Percentiles rank a stretch among this genome's conserved stretches.
Conservation (phyloP, 1,284 basidiomycete species). For the Uromyces viciae-fabae region DNA sequence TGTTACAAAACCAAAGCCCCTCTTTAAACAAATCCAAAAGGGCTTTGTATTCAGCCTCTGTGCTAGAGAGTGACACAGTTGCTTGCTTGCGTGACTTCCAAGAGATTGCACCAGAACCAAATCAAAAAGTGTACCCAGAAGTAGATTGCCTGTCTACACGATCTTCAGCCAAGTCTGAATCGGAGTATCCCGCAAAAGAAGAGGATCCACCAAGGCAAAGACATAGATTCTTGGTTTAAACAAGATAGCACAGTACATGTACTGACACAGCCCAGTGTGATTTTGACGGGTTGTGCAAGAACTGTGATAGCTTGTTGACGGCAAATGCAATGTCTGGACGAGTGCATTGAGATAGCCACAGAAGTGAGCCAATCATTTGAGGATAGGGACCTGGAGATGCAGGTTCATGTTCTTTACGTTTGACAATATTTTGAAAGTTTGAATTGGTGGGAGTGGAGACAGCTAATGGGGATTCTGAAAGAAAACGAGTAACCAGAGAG, state of each 20-base stretch:
- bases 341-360: not conserved
- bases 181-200: not conserved
- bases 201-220: not conserved
- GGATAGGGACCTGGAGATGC: not conserved
- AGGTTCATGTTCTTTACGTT: not conserved
- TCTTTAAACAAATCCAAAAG: not conserved
- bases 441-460: not conserved
- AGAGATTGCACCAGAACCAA: not conserved
- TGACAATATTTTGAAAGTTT: not conserved
- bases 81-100: constrained; percentile 1
- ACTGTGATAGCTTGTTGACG: not conserved
- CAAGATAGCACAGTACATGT: not conserved
- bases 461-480: not conserved
- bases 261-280: not conserved
- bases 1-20: not conserved
- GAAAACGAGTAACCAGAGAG: not conserved
- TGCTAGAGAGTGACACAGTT: not conserved
- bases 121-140: not conserved
- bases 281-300: not conserved
- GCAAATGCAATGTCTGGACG: not conserved
- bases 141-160: not conserved
- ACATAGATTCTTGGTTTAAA: not conserved
- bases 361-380: not conserved
- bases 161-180: constrained; percentile 2
- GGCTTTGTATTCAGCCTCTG: constrained; percentile 8